Evolutionary conservation across 2,329 filamentous ascomycete species (phyloP).

Genomic region (Macrophomina pseudophaseolina): DNA sequence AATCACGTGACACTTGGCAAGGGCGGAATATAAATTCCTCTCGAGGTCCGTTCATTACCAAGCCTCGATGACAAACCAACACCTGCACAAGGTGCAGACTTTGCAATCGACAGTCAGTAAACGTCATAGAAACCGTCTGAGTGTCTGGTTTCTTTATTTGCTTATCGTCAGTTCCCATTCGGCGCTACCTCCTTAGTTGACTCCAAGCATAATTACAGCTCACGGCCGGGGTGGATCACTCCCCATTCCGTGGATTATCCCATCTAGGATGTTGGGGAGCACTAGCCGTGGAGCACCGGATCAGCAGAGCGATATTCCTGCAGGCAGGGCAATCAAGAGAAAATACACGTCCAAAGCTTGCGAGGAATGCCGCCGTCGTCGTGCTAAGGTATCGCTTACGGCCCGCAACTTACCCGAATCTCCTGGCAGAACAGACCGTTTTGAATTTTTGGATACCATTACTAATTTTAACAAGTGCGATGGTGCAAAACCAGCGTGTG

Average conservation of each 20-base stretch:
- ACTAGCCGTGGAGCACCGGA: neutral
- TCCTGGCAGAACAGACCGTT: no score
- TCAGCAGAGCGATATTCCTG: neutral
- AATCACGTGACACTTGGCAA: neutral
- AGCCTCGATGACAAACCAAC: neutral
- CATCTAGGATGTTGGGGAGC: no score
- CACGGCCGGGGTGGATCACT: no score
- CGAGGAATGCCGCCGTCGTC: slow-evolving; percentile 45
- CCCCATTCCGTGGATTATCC: no score
- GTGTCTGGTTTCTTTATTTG: no score
- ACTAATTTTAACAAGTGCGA: slow-evolving; percentile 38
- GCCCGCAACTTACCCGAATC: no score
- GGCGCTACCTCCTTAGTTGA: no score
- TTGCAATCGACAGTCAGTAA: no score
- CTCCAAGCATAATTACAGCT: neutral
- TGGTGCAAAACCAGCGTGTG: slow-evolving; percentile 40
- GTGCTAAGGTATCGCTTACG: slow-evolving; percentile 39
- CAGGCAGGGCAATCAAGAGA: neutral
- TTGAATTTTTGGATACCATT: neutral
- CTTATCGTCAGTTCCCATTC: no score
- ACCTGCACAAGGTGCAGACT: neutral
- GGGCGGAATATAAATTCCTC: slow-evolving; percentile 23
- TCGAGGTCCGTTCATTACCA: neutral
- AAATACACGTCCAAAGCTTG: slow-evolving; percentile 37
- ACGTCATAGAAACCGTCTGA: neutral